These are phyloP conservation scores for Penicillium silybi DNA, from an alignment of 495 filamentous ascomycete genomes.

Conservation along the genomic window DNA sequence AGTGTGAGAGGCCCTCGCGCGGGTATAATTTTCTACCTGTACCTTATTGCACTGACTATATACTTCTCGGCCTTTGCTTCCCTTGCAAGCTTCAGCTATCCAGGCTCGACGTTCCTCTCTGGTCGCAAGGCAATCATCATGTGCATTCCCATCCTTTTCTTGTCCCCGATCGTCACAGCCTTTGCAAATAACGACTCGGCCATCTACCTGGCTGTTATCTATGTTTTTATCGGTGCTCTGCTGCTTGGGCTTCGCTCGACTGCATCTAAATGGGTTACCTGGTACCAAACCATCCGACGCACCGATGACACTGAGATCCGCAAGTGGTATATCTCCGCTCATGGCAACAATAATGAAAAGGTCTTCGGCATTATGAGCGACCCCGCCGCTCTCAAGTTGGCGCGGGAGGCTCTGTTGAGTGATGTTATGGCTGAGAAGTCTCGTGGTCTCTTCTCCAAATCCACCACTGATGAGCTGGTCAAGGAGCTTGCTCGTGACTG, in stretches of 20 bases:
- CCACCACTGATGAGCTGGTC: conserved; percentile 44
- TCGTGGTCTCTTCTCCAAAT: conserved; percentile 38
- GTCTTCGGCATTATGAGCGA: conserved; percentile 37
- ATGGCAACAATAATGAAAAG: conserved; percentile 34
- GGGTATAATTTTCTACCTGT: conserved; percentile 49
- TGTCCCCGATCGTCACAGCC: conserved; percentile 45
- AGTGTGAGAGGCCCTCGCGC: conserved; percentile 32
- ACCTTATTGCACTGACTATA: conserved; percentile 44
- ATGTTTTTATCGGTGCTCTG: conserved; percentile 41
- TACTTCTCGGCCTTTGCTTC: conserved; percentile 50
- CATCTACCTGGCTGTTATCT: conserved; percentile 47
- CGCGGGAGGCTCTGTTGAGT: conserved; percentile 41
- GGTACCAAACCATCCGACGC: conserved; percentile 44
- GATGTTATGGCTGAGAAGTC: conserved; percentile 43
- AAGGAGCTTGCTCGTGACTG: conserved; percentile 48
- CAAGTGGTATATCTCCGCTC: conserved; percentile 42
- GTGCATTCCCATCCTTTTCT: conserved; percentile 45
- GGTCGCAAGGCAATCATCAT: conserved; percentile 42
- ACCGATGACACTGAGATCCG: conserved; percentile 47
- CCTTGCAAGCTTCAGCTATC: conserved; percentile 55
- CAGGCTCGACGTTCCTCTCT: conserved; percentile 50
- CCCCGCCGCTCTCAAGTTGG: conserved; percentile 42
- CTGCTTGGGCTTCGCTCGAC: conserved; percentile 43
- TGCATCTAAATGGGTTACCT: conserved; percentile 49
- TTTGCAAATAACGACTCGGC: conserved; percentile 43